Conservation (phyloP, 2,329 filamentous ascomycete genomes). For the Aspergillus udagawae region DNA sequence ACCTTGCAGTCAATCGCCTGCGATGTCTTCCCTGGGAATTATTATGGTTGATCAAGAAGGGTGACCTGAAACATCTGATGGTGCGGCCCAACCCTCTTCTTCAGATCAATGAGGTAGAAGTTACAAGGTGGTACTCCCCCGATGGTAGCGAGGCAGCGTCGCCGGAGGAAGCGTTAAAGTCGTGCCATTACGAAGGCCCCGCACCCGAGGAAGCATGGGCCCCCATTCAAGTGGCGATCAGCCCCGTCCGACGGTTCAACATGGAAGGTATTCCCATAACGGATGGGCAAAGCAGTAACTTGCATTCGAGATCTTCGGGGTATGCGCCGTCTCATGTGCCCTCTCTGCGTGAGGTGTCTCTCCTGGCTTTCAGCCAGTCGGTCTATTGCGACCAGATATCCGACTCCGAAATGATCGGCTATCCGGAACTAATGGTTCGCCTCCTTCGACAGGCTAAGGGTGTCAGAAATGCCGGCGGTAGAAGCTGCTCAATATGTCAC, state of each 20-base stretch:
- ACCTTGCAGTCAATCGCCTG: conserved; percentile 43
- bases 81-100: conserved; percentile 40
- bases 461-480: conserved; percentile 35
- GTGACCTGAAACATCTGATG: conserved; percentile 35
- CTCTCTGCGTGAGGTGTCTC: conserved; percentile 41
- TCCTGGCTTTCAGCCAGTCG: conserved; percentile 37
- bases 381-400: conserved; percentile 34
- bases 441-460: conserved; percentile 33
- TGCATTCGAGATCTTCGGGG: conserved; percentile 1
- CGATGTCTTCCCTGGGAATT: conserved; percentile 44
- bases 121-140: conserved; percentile 30
- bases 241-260: conserved; percentile 29
- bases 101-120: conserved; percentile 25
- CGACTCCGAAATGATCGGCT: conserved; percentile 31
- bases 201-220: conserved; percentile 30
- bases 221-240: conserved; percentile 35
- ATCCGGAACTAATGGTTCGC: conserved; percentile 31
- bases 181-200: conserved; percentile 22
- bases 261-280: conserved; percentile 29
- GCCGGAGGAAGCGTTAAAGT: conserved; percentile 7
- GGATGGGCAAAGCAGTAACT: conserved; percentile 4
- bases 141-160: conserved; percentile 6
- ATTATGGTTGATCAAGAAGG: conserved; percentile 36
- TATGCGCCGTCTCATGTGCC: conserved; percentile 23
- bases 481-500: conserved; percentile 39